Conservation (phyloP, 2,329 filamentous ascomycete genomes). For the Diaporthe humulicola region DNA sequence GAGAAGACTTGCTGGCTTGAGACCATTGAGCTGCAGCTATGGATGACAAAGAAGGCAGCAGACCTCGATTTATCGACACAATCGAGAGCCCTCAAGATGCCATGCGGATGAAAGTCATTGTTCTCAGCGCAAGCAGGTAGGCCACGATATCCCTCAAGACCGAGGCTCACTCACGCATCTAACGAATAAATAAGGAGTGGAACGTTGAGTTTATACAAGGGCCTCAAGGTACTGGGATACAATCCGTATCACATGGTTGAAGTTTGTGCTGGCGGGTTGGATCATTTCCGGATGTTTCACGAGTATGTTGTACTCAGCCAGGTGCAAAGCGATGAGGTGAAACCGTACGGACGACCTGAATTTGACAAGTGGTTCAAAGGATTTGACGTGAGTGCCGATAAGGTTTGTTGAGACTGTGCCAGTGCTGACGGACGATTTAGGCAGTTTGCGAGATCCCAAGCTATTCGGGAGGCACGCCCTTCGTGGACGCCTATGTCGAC, state of each 20-base stretch:
- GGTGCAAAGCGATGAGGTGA: not conserved
- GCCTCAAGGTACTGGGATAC: not conserved
- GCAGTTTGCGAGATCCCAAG: constrained; percentile 16
- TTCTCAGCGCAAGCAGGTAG: not conserved
- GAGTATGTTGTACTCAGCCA: not conserved
- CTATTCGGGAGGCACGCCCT: not conserved
- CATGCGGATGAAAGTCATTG: not conserved
- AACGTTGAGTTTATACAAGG: constrained; percentile 3
- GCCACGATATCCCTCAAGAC: no score
- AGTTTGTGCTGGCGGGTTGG: not conserved
- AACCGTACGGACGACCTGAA: not conserved
- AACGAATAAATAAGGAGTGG: not conserved
- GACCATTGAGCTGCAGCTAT: not conserved
- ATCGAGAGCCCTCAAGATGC: not conserved
- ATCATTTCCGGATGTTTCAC: not conserved
- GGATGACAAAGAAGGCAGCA: not conserved
- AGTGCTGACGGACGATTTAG: not conserved
- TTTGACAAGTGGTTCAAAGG: constrained; percentile 17
- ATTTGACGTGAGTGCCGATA: not conserved
- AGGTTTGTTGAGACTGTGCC: no score
- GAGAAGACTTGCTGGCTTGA: not conserved
- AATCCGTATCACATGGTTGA: constrained; percentile 5
- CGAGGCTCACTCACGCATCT: not conserved
- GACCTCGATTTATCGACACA: not conserved
- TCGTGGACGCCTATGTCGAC: constrained; percentile 9